Evolutionary conservation across 2,329 filamentous ascomycete genomes (phyloP), one percentile per base, ranked within the genome.

Genomic region (Aspergillus quadrilineatus): DNA sequence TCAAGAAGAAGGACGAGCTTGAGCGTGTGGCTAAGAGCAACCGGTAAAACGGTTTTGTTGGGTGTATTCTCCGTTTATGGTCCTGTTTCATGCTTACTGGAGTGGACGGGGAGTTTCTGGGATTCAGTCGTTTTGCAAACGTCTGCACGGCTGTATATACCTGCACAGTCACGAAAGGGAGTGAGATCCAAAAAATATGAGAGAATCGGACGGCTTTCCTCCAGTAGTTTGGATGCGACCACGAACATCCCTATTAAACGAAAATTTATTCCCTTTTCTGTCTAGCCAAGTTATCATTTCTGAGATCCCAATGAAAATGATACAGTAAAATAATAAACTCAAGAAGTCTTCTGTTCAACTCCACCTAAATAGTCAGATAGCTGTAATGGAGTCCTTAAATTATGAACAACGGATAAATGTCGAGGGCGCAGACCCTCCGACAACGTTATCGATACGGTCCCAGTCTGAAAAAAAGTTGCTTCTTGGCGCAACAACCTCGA

Each of bases 1-100:
- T 99, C 89, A 99, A 99, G 92, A 99, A 99, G 92, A 99, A 99
- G 93, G 94, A 99, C 82, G 95, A 99, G 89, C 83, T 99, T 84
- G 94, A 99, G 89, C 94, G 94, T 94, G 94, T 99, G 75, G 94
- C 94, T 83, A 99, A 99, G 91, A 91, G 87, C 87, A 99, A 99
- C 89, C 90, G 94, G 89, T 99, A 97, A 92, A 92, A 64, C 64
- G 68, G 58, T 65, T 68, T 64, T 71, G 56, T 68, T 70, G 66
- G 68, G 65, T 65, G 63, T 67, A 65, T 70, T 75, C 67, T 73
- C 67, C 70, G 67, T 74, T 71, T 71, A 46, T 53, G 66, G 67
- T 70, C 64, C 70, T 71, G 62, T 65, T 71, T 72, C 69, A 69
- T 67, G 68, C 67, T 69, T 73, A 65, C 65, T 68, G 70, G 71